phyloP scores from a whole-genome alignment of 106 monocot genomes.

The Platanthera zijinensis region DNA sequence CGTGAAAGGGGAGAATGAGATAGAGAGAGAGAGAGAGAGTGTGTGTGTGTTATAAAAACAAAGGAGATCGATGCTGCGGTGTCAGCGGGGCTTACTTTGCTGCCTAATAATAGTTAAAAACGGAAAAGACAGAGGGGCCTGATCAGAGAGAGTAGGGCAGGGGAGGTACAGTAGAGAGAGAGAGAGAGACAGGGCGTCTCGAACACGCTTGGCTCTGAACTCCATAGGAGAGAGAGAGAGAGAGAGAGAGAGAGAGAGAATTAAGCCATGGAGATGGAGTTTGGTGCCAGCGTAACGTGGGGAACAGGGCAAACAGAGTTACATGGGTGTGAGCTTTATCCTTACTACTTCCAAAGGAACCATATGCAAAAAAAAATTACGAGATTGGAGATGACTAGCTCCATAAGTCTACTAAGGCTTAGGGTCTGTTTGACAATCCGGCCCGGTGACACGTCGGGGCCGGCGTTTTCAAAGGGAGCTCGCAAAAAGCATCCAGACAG shows the following conservation, averaged over 20 bases:
- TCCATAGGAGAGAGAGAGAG: not conserved
- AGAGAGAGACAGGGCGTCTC: constrained; percentile 9
- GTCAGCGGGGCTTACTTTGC: constrained; percentile 35
- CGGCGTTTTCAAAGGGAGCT: no score
- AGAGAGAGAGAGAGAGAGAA: not conserved
- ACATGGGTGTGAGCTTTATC: not conserved
- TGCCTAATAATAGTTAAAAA: constrained; percentile 35
- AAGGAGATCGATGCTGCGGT: constrained; percentile 47
- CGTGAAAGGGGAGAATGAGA: constrained; percentile 5
- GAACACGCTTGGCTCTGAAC: constrained; percentile 13
- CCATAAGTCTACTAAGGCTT: no score
- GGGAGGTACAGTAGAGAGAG: constrained; percentile 10
- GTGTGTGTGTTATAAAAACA: constrained; percentile 16
- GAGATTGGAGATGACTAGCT: no score
- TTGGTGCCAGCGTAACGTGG: not conserved
- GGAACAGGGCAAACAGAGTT: constrained; percentile 4
- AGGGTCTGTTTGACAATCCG: no score
- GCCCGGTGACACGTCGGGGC: no score
- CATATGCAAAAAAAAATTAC: no score
- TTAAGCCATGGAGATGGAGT: not conserved
- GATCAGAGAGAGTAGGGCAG: not conserved
- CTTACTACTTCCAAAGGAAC: not conserved
- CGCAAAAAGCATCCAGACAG: no score
- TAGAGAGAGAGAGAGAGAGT: constrained; percentile 11
- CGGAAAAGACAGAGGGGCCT: constrained; percentile 17